A percentile compares a stretch with the other conserved stretches of the same genome.
These are phyloP conservation scores for Hericium rajendrae DNA, from an alignment of 768 basidiomycete genomes.

Conservation along the genomic window DNA sequence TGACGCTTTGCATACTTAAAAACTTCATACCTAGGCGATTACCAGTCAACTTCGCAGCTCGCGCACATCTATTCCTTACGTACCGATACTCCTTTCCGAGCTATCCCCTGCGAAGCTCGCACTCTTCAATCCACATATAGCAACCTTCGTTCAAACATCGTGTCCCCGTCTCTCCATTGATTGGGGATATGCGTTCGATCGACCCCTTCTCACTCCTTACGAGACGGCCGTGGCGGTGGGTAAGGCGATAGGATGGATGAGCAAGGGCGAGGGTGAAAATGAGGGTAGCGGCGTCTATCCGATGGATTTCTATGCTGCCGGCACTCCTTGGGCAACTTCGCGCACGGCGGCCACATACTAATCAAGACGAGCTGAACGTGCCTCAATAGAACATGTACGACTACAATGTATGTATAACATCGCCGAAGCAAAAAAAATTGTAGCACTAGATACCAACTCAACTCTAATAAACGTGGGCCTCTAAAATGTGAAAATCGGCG, in stretches of 20 bases:
- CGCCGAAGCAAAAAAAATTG: too few relatives aligned
- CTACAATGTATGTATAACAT: neutral
- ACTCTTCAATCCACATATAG: conserved; percentile 71
- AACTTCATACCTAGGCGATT: conserved; percentile 46
- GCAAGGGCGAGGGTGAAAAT: conserved; percentile 21
- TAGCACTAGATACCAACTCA: too few relatives aligned
- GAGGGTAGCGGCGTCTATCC: conserved; percentile 47
- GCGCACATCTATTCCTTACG: conserved; percentile 52
- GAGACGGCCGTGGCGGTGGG: conserved; percentile 85
- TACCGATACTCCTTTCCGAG: conserved; percentile 91
- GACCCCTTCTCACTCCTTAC: conserved; percentile 86
- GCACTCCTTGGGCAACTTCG: conserved; percentile 67
- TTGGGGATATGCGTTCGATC: conserved; percentile 95
- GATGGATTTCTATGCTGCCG: conserved; percentile 93
- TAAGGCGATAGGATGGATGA: conserved; percentile 55
- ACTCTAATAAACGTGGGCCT: too few relatives aligned
- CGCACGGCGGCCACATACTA: conserved; percentile 29
- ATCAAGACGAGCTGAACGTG: neutral
- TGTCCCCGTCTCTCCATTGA: conserved; percentile 96
- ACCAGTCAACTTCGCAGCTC: conserved; percentile 56
- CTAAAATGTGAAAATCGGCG: conserved; percentile 7
- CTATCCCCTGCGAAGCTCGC: conserved; percentile 91
- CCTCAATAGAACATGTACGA: neutral
- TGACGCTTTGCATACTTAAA: neutral
- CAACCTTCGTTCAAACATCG: conserved; percentile 91